These are phyloP conservation scores for Suillus hirtellus DNA, from an alignment of 768 basidiomycete genomes.

Conservation along the genomic window DNA sequence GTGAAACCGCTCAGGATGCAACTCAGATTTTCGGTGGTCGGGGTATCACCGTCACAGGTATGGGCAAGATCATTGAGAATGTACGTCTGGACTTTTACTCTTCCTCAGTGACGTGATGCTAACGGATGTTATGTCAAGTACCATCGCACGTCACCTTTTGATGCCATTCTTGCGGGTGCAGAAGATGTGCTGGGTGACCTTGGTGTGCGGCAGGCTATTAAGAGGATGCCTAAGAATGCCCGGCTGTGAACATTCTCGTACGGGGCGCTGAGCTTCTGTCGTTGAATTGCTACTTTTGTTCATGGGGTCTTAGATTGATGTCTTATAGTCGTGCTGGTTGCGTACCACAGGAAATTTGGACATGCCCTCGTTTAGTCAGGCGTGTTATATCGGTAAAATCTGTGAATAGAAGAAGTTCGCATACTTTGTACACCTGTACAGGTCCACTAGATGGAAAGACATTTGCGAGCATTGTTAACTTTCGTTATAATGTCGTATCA, in stretches of 20 bases:
- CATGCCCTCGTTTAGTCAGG: neutral
- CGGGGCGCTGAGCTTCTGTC: neutral
- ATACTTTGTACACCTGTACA: neutral
- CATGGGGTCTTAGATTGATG: neutral
- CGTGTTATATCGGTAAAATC: neutral
- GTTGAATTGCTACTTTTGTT: neutral
- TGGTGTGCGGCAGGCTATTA: constrained; percentile 72
- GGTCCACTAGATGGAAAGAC: neutral
- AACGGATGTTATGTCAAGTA: constrained; percentile 44
- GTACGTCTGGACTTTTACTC: constrained; percentile 39
- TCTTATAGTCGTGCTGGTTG: neutral
- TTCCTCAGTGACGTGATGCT: neutral
- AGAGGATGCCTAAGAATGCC: constrained; percentile 60
- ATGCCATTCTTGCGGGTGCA: constrained; percentile 80
- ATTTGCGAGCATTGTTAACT: no score
- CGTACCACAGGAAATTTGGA: neutral
- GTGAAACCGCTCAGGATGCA: constrained; percentile 62
- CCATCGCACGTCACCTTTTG: constrained; percentile 81
- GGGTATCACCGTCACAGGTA: constrained; percentile 81
- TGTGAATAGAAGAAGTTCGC: neutral
- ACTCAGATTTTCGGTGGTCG: constrained; percentile 89
- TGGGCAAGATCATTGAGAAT: constrained; percentile 84
- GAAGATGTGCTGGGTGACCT: constrained; percentile 76
- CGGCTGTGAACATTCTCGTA: constrained; percentile 34
- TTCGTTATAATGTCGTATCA: no score